Evolutionary conservation across 768 basidiomycete species (phyloP), one percentile per base, ranked within the genome.

Genomic region (Dentipellis fragilis): DNA sequence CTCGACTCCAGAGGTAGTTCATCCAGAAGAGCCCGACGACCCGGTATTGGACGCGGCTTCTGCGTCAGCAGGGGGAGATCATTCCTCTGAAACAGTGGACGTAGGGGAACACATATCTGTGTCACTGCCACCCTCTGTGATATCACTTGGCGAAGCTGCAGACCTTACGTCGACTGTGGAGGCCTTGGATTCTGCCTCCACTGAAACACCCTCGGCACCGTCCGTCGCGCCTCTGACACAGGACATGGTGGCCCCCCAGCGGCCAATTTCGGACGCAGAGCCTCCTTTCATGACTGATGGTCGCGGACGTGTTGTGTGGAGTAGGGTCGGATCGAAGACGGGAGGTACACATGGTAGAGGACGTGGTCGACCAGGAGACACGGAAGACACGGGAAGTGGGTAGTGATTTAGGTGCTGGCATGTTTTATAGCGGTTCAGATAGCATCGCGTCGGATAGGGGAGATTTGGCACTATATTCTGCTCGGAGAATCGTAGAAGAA

Each of bases 271-370:
- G 53, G 58, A 48, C 12, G 55, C 54, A 39, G 54, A 67, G 29
- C 68, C 69, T 21, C 69, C 69, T 4, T 68, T 69, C 60, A 58
- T 64, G 58, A 70, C 69, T 2, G 69, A 71, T 54, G 69, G 68
- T 1, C 67, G 68, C n/a, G 68, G 69, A 16, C 63, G 67, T 16
- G 69, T 70, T 35, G 69, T 70, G 4, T 68, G 68, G 68, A 70
- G 69, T 46, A 64, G 57, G 38, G 57, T 63, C 14, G 55, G 55
- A 16, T 55, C 42, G 42, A 61, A 61, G 40, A 19, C 48, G 48
- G 48, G 48, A n/a, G 16, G 48, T 12, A 21, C 7, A 22, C n/a
- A 19, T 45, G 42, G 7, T n/a, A n/a, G 42, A 10, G 42, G 42
- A 45, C 42, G 42, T 6, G 29, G 29, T n/a, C 42, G 42, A n/a